Evolutionary conservation across 176 grass and related monocot genomes (phyloP), one percentile per base, ranked within the genome.

Genomic region (Musa itinerans): DNA sequence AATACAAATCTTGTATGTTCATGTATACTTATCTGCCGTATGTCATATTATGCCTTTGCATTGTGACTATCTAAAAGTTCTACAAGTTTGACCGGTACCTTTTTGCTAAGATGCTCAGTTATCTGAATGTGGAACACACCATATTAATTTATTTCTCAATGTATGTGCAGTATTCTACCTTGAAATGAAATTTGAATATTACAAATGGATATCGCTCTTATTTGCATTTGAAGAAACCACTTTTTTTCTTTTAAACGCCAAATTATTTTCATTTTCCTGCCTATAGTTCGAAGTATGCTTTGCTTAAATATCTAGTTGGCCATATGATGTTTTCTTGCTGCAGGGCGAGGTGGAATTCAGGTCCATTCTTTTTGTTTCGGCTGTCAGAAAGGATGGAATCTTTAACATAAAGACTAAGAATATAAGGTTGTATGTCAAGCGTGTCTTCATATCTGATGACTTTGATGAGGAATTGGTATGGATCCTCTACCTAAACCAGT

Each of bases 311-410:
- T 50, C 16, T 13, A 65, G 66, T 22, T 80, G 12, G 70, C 16
- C 2, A 10, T 66, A 13, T 27, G 64, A 56, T 14, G 64, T 85
- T 58, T 81, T 26, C 69, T 81, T 82, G 2, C 61, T 78, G 78
- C 82, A 99, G 95, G 95, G 90, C 68, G 95, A 92, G 85, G 95
- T 99, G 65, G 95, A 99, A 89, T 99, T 99, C 73, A 85, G 88
- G 78, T 99, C 95, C 70, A 87, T 99, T 83, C 90, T 99, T 58
- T 99, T 89, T 86, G 90, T 99, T 71, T 90, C 95, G 71, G 81
- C 84, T 63, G 76, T 86, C 3, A 91, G 86, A 78, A 99, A 99
- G 71, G 88, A 99, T 53, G 95, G 94, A 48, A 78, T 99, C 75
- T 82, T 86, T 34, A 89, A 89, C 80, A 83, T 80, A 65, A 99